Base-by-base conservation (phyloP, 2,329 filamentous ascomycete genomes). In the Madurella mycetomatis region DNA sequence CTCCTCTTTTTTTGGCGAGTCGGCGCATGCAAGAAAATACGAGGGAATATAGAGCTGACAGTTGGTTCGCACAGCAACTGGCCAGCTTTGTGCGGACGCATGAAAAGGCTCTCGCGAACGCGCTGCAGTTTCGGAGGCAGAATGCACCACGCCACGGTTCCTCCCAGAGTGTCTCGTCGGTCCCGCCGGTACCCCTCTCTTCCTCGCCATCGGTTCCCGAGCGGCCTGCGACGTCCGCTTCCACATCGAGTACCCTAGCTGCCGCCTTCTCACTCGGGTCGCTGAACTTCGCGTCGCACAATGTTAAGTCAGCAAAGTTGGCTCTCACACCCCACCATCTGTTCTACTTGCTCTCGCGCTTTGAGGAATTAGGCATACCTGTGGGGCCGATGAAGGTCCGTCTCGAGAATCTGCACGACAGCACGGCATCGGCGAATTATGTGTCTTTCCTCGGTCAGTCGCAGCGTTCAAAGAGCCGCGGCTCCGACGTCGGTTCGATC, bases 351-450 rank as follows among this genome's bases (percentile, higher is more conserved):
- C 82, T 99, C 51, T 96, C 91, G 53, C 89, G 91, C 52, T 96
- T 97, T 72, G 92, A 96, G 74, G 92, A 96, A 60, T 80, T 97
- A 56, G 85, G 85, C 56, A 94, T 97, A 62, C 81, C 87, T 58
- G 91, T 97, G 59, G 94, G 94, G 4, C 91, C 92, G 32, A 96
- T 96, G 92, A 96, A 94, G 67, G 85, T 99, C 57, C 87, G 94
- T 34, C 76, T 97, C 62, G 94, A 99, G 73, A 96, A 95, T 69
- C 84, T 99, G 44, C 90, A 96, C 70, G 88, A 91, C 65, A 90
- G 90, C 64, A 85, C 86, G 2, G 87, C 89, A 5, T 88, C 91
- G 18, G 86, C 88, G 64, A 95, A 94, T 73, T 97, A 97, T 76
- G 91, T 97, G 47, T 97, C 94, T 4, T 99, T 99, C 69, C 80